Percentiles rank a stretch among this genome's conserved stretches.
phyloP scores from a whole-genome alignment of 176 grass and related monocot species.

The Raddia distichophylla region DNA sequence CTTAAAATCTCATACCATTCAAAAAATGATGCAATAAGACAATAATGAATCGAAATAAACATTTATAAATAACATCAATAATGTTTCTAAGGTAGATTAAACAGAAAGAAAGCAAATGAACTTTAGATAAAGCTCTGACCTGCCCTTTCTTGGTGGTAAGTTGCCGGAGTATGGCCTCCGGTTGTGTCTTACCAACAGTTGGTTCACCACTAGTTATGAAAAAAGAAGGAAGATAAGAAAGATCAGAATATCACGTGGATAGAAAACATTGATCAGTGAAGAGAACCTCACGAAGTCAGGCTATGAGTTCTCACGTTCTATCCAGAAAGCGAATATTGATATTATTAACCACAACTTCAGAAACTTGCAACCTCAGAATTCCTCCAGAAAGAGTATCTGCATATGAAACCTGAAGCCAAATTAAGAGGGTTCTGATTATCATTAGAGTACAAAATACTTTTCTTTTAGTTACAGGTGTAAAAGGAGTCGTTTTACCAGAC shows the following conservation, averaged over 20 bases:
- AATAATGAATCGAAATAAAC: constrained; percentile 2
- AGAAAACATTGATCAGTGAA: constrained; percentile 31
- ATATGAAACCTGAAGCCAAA: constrained; percentile 69
- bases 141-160: constrained; percentile 95
- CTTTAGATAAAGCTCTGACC: constrained; percentile 53
- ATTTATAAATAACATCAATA: constrained; percentile 37
- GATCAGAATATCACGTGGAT: constrained; percentile 33
- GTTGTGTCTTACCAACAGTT: constrained; percentile 83
- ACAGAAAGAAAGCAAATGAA: constrained; percentile 25
- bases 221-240: constrained; percentile 43
- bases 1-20: background rate
- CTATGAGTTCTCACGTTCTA: constrained; percentile 69
- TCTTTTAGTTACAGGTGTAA: constrained; percentile 12
- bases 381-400: constrained; percentile 96
- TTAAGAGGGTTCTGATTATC: constrained; percentile 38
- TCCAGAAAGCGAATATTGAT: constrained; percentile 91
- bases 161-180: constrained; percentile 84
- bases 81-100: constrained; percentile 15
- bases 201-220: constrained; percentile 71
- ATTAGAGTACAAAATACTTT: constrained; percentile 8
- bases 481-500: background rate
- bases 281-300: constrained; percentile 30
- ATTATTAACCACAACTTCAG: constrained; percentile 91
- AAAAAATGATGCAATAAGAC: constrained; percentile 22
- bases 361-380: constrained; percentile 81